phyloP scores from a whole-genome alignment of 306 rosid genomes.

The Prunus padus region DNA sequence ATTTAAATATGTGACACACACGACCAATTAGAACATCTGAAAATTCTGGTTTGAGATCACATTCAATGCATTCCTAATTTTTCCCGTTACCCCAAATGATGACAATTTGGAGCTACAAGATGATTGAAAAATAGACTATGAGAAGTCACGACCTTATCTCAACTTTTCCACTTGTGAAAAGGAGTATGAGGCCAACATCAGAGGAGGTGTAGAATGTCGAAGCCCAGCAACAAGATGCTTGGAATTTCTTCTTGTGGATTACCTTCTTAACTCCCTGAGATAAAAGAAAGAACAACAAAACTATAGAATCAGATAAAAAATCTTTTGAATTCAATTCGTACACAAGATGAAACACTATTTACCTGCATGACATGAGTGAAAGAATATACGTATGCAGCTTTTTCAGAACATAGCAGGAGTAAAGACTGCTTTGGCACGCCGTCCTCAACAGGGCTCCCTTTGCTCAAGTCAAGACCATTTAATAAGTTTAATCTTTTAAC shows the following conservation, averaged over 20 bases:
- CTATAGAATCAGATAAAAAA: conserved; percentile 19
- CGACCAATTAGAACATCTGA: no score
- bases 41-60: no score
- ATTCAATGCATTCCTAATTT: no score
- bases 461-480: conserved; percentile 37
- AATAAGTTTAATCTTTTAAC: conserved; percentile 31
- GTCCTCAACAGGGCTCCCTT: conserved; percentile 41
- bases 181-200: conserved; percentile 53
- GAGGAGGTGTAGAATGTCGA: conserved; percentile 56
- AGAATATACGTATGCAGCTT: conserved; percentile 73
- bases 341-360: conserved; percentile 13
- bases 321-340: neutral
- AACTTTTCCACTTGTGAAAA: conserved; percentile 62
- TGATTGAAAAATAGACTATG: neutral
- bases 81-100: no score
- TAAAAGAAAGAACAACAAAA: conserved; percentile 10
- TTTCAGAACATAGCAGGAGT: conserved; percentile 79
- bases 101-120: no score
- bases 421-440: conserved; percentile 46
- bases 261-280: conserved; percentile 88
- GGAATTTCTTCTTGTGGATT: conserved; percentile 73
- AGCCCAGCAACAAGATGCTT: conserved; percentile 83
- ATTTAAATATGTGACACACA: no score
- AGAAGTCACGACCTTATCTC: conserved; percentile 62
- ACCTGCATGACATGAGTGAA: conserved; percentile 75